Evolutionary conservation across 352 stramenopile genomes (phyloP).

Genomic region (Pythium oligandrum): DNA sequence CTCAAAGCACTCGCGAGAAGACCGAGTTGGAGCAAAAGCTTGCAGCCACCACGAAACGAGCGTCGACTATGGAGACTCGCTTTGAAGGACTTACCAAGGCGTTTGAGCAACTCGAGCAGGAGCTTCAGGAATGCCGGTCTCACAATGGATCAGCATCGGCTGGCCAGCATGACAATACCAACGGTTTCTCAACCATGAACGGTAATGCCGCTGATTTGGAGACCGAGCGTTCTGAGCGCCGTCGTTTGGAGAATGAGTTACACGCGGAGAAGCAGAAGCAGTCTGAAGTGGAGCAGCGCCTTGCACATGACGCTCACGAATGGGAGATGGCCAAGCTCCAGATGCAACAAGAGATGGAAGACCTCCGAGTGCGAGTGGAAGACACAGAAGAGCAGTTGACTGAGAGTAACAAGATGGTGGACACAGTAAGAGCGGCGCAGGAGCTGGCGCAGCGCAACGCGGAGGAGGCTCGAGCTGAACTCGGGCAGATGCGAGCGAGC

Average conservation of each 20-base stretch:
- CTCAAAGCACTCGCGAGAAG: constrained; percentile 25
- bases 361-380: constrained; percentile 13
- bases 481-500: constrained; percentile 4
- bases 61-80: constrained; percentile 31
- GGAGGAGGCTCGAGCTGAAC: constrained; percentile 5
- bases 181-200: too few species aligned
- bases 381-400: constrained; percentile 20
- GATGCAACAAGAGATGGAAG: constrained; percentile 24
- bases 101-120: constrained; percentile 46
- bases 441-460: constrained; percentile 17
- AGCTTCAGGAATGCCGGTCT: constrained; percentile 17
- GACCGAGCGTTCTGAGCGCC: constrained; percentile 18
- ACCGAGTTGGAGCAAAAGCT: constrained; percentile 26
- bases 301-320: constrained; percentile 19
- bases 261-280: constrained; percentile 14
- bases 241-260: constrained; percentile 18
- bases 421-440: constrained; percentile 12
- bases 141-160: too few species aligned
- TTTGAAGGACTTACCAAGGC: constrained; percentile 42
- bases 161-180: too few species aligned
- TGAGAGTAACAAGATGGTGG: constrained; percentile 37
- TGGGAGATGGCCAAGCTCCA: constrained; percentile 28
- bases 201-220: constrained; percentile 21
- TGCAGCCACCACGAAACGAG: constrained; percentile 19
- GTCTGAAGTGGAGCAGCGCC: constrained; percentile 20